These are phyloP conservation scores for Lonicera japonica DNA, from an alignment of 129 eudicot genomes.

Conservation along the genomic window DNA sequence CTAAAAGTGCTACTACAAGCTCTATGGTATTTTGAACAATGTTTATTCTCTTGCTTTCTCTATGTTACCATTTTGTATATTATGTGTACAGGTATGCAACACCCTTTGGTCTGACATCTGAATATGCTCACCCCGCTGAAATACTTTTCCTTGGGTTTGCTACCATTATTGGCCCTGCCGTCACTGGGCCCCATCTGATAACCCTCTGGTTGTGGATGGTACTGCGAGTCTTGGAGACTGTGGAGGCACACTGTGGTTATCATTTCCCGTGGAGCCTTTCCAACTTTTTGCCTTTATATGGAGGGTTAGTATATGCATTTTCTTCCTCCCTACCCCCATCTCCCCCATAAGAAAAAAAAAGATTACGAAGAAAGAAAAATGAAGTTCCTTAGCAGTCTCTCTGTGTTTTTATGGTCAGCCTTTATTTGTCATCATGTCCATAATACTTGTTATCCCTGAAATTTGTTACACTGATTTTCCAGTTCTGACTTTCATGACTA, in stretches of 20 bases:
- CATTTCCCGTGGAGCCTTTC: slow-evolving; percentile 99
- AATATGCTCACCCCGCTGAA: slow-evolving; percentile 99
- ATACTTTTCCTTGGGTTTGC: slow-evolving; percentile 96
- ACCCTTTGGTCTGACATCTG: slow-evolving; percentile 97
- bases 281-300: slow-evolving; percentile 87
- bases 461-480: slow-evolving; percentile 9
- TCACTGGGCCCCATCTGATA: slow-evolving; percentile 94
- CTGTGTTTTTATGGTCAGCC: too few relatives aligned
- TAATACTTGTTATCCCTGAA: slow-evolving; percentile 5
- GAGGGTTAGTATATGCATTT: slow-evolving; percentile 62
- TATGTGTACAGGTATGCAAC: slow-evolving; percentile 75
- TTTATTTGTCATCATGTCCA: not conserved
- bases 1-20: not conserved
- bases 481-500: slow-evolving; percentile 98
- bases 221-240: slow-evolving; percentile 91
- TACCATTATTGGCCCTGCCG: slow-evolving; percentile 91
- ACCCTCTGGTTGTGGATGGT: slow-evolving; percentile 99
- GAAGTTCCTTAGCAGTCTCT: not conserved
- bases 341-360: too few relatives aligned
- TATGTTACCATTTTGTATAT: not conserved
- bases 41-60: not conserved
- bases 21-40: not conserved
- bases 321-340: not conserved
- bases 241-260: slow-evolving; percentile 98
- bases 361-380: too few relatives aligned